Evolutionary conservation across 2,329 filamentous ascomycete genomes (phyloP), one percentile per base, ranked within the genome.

Genomic region (Calonectria fujianensis): DNA sequence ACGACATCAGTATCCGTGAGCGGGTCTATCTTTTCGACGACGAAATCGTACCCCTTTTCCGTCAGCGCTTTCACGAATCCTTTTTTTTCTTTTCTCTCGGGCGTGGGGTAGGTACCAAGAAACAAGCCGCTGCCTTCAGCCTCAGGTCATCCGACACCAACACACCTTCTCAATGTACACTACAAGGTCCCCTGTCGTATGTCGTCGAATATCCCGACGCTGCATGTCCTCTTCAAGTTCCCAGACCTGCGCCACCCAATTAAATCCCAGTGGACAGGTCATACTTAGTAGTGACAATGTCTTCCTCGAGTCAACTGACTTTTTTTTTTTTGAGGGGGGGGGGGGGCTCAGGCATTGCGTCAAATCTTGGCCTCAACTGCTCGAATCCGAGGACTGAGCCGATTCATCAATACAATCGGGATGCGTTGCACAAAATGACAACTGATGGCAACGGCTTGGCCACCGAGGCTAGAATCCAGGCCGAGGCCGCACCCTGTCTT

Each of bases 141-240:
- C 50, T 31, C 50, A 50, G 57, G 57, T 70, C 68, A 70, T 63
- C 57, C 63, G 45, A 57, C 65, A 69, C 54, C 37, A 31, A 51
- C 65, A 32, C 51, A 24, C 45, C 24, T 48, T 27, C 51, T 32
- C 31, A 27, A 57, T 63, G 45, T 52, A 29, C 48, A 27, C 29
- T 37, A 57, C 69, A 45, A 54, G 69, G 35, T 18, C 18, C 59
- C 54, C 37, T 64, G 59, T 51, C 48, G 16, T 50, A 27, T 32
- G 32, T 31, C 50, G 51, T 71, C 48, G 18, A 71, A 65, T 54
- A 65, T 71, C 48, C 69, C 59, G 59, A 71, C 61, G 37, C 61
- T 29, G 31, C 61, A 51, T 66, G 54, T 20, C 57, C 37, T 35
- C 59, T 50, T 41, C 37, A n/a, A 66, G 37, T 37, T 57, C 35